Evolutionary conservation across 176 grass and related monocot species (phyloP).

Genomic region (Neostapfia colusana): DNA sequence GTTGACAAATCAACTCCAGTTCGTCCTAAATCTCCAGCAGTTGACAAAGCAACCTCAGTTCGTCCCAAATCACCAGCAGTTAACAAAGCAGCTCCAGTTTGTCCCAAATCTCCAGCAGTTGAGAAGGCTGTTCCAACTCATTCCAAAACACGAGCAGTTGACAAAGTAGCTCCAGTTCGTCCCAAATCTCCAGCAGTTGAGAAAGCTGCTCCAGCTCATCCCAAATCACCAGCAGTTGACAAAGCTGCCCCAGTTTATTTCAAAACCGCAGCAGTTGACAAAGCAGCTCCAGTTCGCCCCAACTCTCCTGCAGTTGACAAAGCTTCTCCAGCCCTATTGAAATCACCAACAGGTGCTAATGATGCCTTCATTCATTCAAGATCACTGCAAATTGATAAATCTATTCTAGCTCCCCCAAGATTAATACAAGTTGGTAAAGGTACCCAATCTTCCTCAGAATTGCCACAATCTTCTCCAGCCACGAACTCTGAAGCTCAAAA

Average conservation of each 20-base stretch:
- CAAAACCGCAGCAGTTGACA: conserved; percentile 22
- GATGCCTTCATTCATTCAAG: conserved; percentile 38
- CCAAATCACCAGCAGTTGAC: too few relatives aligned
- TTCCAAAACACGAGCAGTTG: too few relatives aligned
- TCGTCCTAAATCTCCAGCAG: too few relatives aligned
- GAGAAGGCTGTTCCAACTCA: too few relatives aligned
- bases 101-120: too few relatives aligned
- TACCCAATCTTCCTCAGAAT: conserved; percentile 29
- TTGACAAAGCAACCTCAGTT: too few relatives aligned
- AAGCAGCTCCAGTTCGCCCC: conserved; percentile 1
- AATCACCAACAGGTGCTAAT: conserved; percentile 37
- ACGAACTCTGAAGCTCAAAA: conserved; percentile 45
- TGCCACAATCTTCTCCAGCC: conserved; percentile 21
- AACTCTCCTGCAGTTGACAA: conserved; percentile 21
- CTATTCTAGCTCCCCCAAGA: conserved; percentile 38
- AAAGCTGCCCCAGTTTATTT: conserved; percentile 13
- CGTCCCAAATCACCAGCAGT: too few relatives aligned
- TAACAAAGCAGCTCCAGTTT: too few relatives aligned
- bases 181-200: too few relatives aligned
- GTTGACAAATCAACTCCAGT: too few relatives aligned
- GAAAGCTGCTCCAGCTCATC: too few relatives aligned
- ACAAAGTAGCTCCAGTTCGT: too few relatives aligned
- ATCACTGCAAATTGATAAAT: conserved; percentile 42
- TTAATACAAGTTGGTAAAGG: conserved; percentile 43
- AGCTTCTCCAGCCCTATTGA: conserved; percentile 5